Evolutionary conservation across 2,329 filamentous ascomycete species (phyloP), one percentile per base, ranked within the genome.

Genomic region (Colletotrichum karsti): DNA sequence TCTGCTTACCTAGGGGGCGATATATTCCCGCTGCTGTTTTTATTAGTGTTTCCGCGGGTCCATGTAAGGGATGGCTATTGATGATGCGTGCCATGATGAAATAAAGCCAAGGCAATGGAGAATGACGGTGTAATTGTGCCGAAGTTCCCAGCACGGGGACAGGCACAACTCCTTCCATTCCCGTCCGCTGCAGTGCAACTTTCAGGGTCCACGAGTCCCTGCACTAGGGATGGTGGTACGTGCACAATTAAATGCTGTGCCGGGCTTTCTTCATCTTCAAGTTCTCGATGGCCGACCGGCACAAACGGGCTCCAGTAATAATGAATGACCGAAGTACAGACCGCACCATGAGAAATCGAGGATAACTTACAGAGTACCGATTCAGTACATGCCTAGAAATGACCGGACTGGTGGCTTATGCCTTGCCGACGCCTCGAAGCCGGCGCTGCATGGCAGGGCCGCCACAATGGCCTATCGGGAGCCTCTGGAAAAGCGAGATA

Each of bases 151-250:
- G 41, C 39, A 48, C 41, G 41, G 39, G 26, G 15, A 50, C 50
- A 53, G 50, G 50, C 50, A 53, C 30, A 53, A 53, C 10, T 50
- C 46, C n/a, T 26, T 50, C 24, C 22, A 30, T 22, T 41, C 15
- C 10, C 54, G 24, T 20, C 28, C 30, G 35, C 54, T 50, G 57
- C 57, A 51, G n/a, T 60, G 57, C 57, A 41, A 60, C 44, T 60
- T 51, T 44, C 57, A 60, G 57, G 57, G 57, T 60, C 57, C 57
- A 60, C n/a, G n/a, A 51, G 44, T 28, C 57, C 57, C 46, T 20
- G 24, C 39, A 22, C 44, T 15, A 51, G 33, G 57, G 57, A 7
- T 28, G n/a, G 24, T 42, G 57, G 57, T 60, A 41, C 33, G 44
- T 50, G 57, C 46, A 51, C 44, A 10, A 41, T 30, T 13, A 4